Conservation (phyloP, 805 yeast genomes). For the Barnettozyma botsteinii region DNA sequence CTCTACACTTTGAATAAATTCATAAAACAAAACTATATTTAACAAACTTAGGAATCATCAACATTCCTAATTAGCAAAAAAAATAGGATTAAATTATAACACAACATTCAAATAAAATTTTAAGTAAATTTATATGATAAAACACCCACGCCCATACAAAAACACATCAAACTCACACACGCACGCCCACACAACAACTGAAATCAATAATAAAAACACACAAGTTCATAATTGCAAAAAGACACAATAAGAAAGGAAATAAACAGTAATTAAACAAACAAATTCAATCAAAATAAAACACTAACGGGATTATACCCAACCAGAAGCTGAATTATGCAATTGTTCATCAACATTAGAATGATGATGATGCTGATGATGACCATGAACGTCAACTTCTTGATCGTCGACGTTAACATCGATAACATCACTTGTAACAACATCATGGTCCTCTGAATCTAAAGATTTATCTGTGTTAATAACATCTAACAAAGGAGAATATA, state of each 20-base stretch:
- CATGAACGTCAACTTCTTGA: not conserved
- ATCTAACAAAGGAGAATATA: conserved; percentile 41
- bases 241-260: not conserved
- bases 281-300: not conserved
- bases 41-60: no score
- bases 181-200: no score
- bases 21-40: no score
- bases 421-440: conserved; percentile 4
- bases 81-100: no score
- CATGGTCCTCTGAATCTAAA: not conserved
- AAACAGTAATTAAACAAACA: not conserved
- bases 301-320: conserved; percentile 5
- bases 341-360: conserved; percentile 8
- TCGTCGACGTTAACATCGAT: conserved; percentile 6
- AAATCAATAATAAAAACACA: no score
- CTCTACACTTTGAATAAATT: no score
- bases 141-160: no score
- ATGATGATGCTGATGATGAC: not conserved
- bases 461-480: conserved; percentile 23
- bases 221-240: not conserved
- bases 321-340: conserved; percentile 3
- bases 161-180: no score
- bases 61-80: no score
- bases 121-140: no score
- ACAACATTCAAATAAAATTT: no score